Percentiles rank a stretch among this genome's conserved stretches.
These are phyloP conservation scores for Albifimbria verrucaria DNA, from an alignment of 2,329 filamentous ascomycete genomes.

Conservation along the genomic window DNA sequence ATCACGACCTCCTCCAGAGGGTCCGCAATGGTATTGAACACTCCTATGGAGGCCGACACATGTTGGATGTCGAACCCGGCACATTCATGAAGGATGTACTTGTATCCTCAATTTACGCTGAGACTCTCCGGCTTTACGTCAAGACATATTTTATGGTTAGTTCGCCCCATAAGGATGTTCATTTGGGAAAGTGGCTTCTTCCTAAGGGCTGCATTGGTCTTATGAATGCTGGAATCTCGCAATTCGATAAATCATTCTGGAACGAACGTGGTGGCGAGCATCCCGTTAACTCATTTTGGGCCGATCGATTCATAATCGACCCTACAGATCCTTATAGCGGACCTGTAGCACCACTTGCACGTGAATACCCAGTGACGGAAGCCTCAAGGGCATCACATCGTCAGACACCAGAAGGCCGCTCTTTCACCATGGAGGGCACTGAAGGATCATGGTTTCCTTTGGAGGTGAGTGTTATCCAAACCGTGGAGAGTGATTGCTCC, in stretches of 20 bases:
- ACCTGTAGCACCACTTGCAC: neutral
- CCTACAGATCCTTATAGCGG: neutral
- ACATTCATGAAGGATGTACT: neutral
- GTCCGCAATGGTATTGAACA: neutral
- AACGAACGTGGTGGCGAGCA: neutral
- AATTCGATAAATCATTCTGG: neutral
- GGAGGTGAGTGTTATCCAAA: neutral
- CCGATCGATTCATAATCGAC: neutral
- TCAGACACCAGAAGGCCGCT: neutral
- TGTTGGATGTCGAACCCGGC: neutral
- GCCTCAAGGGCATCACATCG: too few relatives aligned
- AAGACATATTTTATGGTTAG: neutral
- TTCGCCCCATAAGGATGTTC: neutral
- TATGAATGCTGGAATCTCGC: neutral
- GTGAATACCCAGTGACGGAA: neutral
- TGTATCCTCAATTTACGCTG: neutral
- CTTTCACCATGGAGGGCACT: neutral
- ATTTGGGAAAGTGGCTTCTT: neutral
- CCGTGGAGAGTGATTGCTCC: neutral
- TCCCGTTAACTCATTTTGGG: neutral
- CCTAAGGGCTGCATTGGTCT: neutral
- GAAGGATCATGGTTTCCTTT: neutral
- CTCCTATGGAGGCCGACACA: neutral
- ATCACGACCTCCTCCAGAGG: neutral
- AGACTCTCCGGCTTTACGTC: neutral